A percentile compares a stretch with the other conserved stretches of the same genome.
These are phyloP conservation scores for Silene noctiflora DNA, from an alignment of 179 eudicot genomes.

Conservation along the genomic window DNA sequence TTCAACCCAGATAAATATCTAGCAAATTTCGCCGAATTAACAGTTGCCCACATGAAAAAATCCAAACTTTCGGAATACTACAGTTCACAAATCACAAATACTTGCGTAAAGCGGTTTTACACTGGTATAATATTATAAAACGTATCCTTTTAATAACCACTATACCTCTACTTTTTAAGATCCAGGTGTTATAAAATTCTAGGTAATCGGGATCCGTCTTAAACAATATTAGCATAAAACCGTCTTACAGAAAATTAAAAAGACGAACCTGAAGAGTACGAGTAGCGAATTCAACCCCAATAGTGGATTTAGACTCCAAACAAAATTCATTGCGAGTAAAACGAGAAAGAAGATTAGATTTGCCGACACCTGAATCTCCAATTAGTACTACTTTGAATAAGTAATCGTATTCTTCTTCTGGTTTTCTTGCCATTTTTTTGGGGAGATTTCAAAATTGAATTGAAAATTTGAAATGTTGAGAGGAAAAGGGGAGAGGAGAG, in stretches of 20 bases:
- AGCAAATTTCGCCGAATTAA: no score
- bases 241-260: background rate
- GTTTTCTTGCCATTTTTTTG: constrained; percentile 48
- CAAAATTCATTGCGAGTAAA: constrained; percentile 66
- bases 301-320: constrained; percentile 63
- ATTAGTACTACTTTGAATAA: constrained; percentile 62
- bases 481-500: background rate
- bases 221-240: background rate
- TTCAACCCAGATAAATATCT: background rate
- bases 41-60: background rate
- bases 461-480: background rate
- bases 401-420: constrained; percentile 66
- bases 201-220: no score
- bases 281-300: constrained; percentile 66
- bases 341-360: constrained; percentile 61
- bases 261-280: constrained; percentile 56
- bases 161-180: no score
- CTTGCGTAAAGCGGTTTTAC: no score
- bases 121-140: no score
- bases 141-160: no score
- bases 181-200: no score
- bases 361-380: constrained; percentile 67
- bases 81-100: no score
- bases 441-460: background rate
- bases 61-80: background rate